These are phyloP conservation scores for Linaria vulgaris DNA, from an alignment of 257 asterid genomes.

Conservation along the genomic window DNA sequence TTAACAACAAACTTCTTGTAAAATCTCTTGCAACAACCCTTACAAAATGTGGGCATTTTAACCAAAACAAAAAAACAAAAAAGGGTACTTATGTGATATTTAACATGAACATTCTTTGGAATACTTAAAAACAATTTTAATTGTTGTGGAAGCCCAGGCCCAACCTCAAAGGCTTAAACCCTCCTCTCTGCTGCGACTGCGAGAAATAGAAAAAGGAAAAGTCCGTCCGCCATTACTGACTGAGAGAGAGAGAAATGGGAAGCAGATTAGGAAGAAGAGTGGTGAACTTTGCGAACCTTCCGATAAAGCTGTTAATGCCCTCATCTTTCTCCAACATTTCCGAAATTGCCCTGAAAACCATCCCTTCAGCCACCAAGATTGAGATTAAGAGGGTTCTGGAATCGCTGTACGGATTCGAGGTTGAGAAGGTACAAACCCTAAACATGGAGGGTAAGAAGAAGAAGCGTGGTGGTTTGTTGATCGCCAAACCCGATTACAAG, in stretches of 20 bases:
- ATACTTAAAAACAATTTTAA: no score
- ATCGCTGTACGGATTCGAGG: conserved; percentile 88
- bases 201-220: no score
- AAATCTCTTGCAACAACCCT: no score
- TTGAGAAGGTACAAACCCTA: conserved; percentile 77
- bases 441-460: conserved; percentile 97
- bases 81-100: no score
- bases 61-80: no score
- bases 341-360: conserved; percentile 91
- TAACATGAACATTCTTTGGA: no score
- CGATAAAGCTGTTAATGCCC: conserved; percentile 92
- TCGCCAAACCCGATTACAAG: conserved; percentile 80
- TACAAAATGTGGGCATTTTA: no score
- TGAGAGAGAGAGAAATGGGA: conserved; percentile 41
- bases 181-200: no score
- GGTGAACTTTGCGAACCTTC: conserved; percentile 71
- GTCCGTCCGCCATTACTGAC: conserved; percentile 33
- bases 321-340: conserved; percentile 70
- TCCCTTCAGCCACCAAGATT: conserved; percentile 95
- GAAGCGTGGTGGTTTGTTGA: conserved; percentile 75
- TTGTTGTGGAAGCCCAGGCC: no score
- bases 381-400: conserved; percentile 94
- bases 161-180: no score
- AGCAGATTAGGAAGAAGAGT: conserved; percentile 83
- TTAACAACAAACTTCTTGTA: no score